Base-by-base conservation (phyloP, 805 yeast species). In the Saccharomyces paradoxus region DNA sequence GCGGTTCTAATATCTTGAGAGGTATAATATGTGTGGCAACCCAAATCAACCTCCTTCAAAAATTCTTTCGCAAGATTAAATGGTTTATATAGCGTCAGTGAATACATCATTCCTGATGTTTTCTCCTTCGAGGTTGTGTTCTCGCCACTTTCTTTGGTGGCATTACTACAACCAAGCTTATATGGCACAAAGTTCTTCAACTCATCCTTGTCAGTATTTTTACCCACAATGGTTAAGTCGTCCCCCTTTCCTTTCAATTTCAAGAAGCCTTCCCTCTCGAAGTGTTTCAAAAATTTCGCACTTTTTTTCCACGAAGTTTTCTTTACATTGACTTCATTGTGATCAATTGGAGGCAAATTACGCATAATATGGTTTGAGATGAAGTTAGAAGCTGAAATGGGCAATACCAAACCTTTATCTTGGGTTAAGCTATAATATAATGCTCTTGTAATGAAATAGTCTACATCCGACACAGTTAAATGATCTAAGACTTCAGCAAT, bases 291-390 rank as follows among this genome's bases (percentile, higher is more conserved):
- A 63, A 85, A 89, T 67, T 90, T 91, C 13, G 90, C 79, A 3
- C 92, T 82, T 65, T 92, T 92, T 69, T 87, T 90, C 96, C 96
- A 92, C 2, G 90, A 81, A 0, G 96, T 83, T 64, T 82, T 86
- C 69, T 90, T 91, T 55, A 87, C 78, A 60, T 80, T 83, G 44
- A 84, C 79, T 51, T 71, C 70, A 28, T 71, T 67, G 3, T 73
- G 64, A 61, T 82, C 85, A 53, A 86, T 78, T 0, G 80, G 76
- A 0, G 96, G 95, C n/a, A 92, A 69, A 69, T 89, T 88, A 50
- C 80, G 80, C 56, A 83, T 75, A 13, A 91, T 73, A 61, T 83
- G 83, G 48, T 77, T 79, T 0, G 94, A 79, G 77, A 91, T 83
- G 68, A 92, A 86, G 24, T 77, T 79, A 0, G 97, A 88, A 2